Base-by-base conservation (phyloP, 2,329 filamentous ascomycete genomes). In the Pyrenophora teres region DNA sequence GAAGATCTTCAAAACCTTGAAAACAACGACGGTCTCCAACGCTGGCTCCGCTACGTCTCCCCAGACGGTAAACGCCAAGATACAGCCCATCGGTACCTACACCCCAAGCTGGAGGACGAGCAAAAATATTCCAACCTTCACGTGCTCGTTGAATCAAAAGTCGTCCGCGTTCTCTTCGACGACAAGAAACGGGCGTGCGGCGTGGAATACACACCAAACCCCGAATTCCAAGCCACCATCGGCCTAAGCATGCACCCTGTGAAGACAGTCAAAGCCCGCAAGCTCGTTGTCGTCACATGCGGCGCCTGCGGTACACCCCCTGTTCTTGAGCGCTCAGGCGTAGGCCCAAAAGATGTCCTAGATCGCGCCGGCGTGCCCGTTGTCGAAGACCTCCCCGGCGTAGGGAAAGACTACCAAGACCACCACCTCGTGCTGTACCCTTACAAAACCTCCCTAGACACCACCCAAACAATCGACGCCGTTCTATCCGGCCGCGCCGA, bases 391-490 rank as follows among this genome's bases (percentile, higher is more conserved):
- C 79, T 85, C 1, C 80, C 81, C 0, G 83, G 86, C 23, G 84
- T 89, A 5, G 86, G 86, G 4, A 81, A 81, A 52, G 85, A 88
- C 68, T 77, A 88, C 15, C 78, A 86, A 44, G 86, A 89, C 63
- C 84, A 86, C 50, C 76, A 86, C 36, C 69, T 86, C 1, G 54
- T 81, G 0, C 60, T 82, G 0, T 83, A 81, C 50, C 74, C 81
- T 0, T 87, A 85, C 67, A 77, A 76, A 41, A 78, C 79, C 1
- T 74, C 66, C 10, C 65, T 83, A 0, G 64, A 65, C 0, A 70
- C 77, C 1, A 65, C 74, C 6, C 78, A 84, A 55, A 84, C 81
- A 35, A 59, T 85, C n/a, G 82, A 87, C 52, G 76, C 73, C 1
- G 73, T 86, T 6, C 63, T 82, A 0, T 76, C 76, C 23, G 81